Evolutionary conservation across 1,284 basidiomycete genomes (phyloP), one percentile per base, ranked within the genome.

Genomic region (Dichomitus squalens): DNA sequence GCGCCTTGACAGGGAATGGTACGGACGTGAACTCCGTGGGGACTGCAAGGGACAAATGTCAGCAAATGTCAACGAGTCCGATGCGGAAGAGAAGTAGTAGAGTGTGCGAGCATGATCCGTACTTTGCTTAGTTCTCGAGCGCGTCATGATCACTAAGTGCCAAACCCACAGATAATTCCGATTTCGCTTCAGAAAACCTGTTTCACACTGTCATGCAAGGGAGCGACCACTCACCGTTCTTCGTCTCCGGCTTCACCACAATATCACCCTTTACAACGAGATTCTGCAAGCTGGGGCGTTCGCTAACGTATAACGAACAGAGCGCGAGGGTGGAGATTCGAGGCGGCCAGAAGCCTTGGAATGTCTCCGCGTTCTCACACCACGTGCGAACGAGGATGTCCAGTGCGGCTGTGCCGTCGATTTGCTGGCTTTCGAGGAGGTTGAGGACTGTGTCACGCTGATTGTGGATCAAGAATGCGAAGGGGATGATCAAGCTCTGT

Each of bases 311-410:
- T 39, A 99, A 78, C 63, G 92, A 86, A 47, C 85, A 84, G 48
- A 99, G 76, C 0, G 90, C 96, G 49, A 98, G 77, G 21, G 86
- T 88, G 72, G 92, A 93, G 68, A 95, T 83, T 34, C 93, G 85
- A 14, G 87, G 86, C 20, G 93, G 88, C 95, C 95, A 98, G 73
- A 90, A 94, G 34, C 96, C 96, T 69, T 95, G 92, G 79, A 98
- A 92, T 7, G 92, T 94, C 72, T 94, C 92, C 25, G 90, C 89
- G 66, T 94, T 95, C 70, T 98, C 96, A 68, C 90, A 93, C 96
- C 96, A 98, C 1, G 90, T 88, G 55, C 88, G 83, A 38, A 96
- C 81, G 21, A 99, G 79, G 41, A 97, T 82, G 62, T 94, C 87
- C 14, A 98, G 81, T 0, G 86, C 86, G 8, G 80, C 81, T 16